A percentile compares a stretch with the other conserved stretches of the same genome.
These are phyloP conservation scores for Bolboschoenoplectus hybrid DNA, from an alignment of 202 grass and related monocot species.

Conservation along the genomic window DNA sequence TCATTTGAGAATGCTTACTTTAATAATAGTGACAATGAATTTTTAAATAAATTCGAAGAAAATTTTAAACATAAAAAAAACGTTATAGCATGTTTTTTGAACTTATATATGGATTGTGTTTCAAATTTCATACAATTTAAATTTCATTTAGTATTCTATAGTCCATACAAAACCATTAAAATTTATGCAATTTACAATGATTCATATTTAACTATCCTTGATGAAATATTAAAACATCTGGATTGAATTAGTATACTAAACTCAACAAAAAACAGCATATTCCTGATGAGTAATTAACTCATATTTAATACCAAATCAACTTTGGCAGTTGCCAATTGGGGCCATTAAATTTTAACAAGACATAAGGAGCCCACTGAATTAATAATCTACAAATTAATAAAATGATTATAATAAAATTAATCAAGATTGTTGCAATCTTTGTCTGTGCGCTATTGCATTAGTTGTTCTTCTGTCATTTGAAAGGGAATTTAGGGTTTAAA, in stretches of 20 bases:
- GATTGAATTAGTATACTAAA: constrained; percentile 15
- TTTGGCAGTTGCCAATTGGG: constrained; percentile 22
- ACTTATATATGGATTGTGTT: too few relatives aligned
- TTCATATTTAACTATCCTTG: too few relatives aligned
- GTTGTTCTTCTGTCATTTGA: constrained; percentile 44
- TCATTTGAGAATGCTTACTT: too few relatives aligned
- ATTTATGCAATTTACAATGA: too few relatives aligned
- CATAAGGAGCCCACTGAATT: constrained; percentile 39
- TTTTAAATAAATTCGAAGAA: too few relatives aligned
- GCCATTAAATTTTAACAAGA: constrained; percentile 18
- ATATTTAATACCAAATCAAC: constrained; percentile 34
- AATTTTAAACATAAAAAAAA: too few relatives aligned
- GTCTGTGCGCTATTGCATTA: constrained; percentile 37
- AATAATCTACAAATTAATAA: constrained; percentile 8
- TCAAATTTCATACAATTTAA: too few relatives aligned
- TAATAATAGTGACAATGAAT: too few relatives aligned
- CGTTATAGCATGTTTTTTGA: too few relatives aligned
- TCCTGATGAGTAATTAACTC: background rate
- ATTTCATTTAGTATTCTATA: too few relatives aligned
- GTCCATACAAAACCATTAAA: too few relatives aligned
- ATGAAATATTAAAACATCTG: background rate
- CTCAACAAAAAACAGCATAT: constrained; percentile 20
- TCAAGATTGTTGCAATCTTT: constrained; percentile 45
- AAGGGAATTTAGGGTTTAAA: constrained; percentile 33
- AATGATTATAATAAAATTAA: constrained; percentile 34